phyloP scores from a whole-genome alignment of 73 alveolate species.

The Stentor roeselii region DNA sequence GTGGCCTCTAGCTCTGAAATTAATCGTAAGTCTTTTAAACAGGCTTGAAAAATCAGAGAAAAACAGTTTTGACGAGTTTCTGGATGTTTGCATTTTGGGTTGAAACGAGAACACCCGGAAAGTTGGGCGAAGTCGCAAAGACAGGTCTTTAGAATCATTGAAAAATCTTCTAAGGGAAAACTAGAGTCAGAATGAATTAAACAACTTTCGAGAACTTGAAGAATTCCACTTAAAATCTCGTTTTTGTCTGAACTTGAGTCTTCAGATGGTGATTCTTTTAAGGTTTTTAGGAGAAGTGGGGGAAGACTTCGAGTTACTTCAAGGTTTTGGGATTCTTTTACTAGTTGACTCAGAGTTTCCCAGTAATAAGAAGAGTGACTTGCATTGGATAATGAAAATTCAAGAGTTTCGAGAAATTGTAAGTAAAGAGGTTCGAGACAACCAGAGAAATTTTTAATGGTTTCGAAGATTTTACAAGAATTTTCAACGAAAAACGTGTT shows the following conservation, averaged over 20 bases:
- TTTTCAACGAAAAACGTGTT: too few species aligned
- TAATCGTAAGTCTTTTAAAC: background rate
- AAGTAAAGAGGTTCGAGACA: background rate
- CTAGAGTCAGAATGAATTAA: background rate
- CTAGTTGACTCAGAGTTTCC: background rate
- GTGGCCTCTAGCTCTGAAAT: background rate
- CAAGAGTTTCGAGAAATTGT: background rate
- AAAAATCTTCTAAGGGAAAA: background rate
- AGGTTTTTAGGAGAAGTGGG: background rate
- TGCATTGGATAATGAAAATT: background rate
- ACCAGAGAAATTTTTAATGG: too few species aligned
- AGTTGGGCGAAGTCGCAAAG: constrained; percentile 13
- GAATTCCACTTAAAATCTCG: background rate
- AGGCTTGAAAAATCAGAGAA: background rate
- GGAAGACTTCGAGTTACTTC: background rate
- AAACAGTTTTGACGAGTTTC: background rate
- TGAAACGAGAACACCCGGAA: background rate
- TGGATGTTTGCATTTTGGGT: constrained; percentile 19
- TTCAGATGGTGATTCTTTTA: background rate
- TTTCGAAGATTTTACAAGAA: too few species aligned
- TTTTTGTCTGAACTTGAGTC: background rate
- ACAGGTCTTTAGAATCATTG: background rate
- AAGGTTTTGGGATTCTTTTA: background rate
- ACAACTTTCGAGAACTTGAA: background rate
- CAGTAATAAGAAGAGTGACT: background rate